Conservation (phyloP, 495 filamentous ascomycete species). For the Sordaria brevicollis region DNA sequence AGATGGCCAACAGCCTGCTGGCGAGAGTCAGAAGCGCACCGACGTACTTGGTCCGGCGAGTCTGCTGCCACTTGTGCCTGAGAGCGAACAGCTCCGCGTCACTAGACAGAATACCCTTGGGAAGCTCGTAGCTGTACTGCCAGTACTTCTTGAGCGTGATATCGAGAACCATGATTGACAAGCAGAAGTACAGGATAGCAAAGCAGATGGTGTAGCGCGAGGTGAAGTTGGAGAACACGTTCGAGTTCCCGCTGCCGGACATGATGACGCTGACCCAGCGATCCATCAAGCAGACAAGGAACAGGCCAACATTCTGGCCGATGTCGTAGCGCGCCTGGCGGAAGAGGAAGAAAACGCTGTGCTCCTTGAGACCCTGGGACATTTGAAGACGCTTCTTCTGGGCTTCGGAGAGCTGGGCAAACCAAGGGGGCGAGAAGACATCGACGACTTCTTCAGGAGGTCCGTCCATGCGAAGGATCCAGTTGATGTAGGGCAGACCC, state of each 20-base stretch:
- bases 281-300: constrained; percentile 21
- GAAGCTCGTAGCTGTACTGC: constrained; percentile 9
- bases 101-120: constrained; percentile 8
- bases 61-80: constrained; percentile 7
- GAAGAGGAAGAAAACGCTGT: constrained; percentile 22
- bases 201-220: constrained; percentile 21
- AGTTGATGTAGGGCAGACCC: constrained; percentile 17
- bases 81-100: constrained; percentile 2
- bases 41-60: constrained; percentile 3
- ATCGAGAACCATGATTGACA: constrained; percentile 15
- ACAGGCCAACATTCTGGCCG: constrained; percentile 18
- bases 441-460: neutral
- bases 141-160: constrained; percentile 13
- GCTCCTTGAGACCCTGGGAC: constrained; percentile 20
- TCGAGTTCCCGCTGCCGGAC: constrained; percentile 2
- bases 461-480: constrained; percentile 11
- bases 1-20: constrained; percentile 6
- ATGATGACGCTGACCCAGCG: constrained; percentile 21
- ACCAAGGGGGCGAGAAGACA: constrained; percentile 16
- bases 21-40: constrained; percentile 3
- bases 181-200: constrained; percentile 20
- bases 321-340: constrained; percentile 16
- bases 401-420: constrained; percentile 13
- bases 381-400: constrained; percentile 17
- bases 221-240: constrained; percentile 10